These are phyloP conservation scores for Picea glauca DNA, from an alignment of 75 land plant genomes.

Conservation along the genomic window DNA sequence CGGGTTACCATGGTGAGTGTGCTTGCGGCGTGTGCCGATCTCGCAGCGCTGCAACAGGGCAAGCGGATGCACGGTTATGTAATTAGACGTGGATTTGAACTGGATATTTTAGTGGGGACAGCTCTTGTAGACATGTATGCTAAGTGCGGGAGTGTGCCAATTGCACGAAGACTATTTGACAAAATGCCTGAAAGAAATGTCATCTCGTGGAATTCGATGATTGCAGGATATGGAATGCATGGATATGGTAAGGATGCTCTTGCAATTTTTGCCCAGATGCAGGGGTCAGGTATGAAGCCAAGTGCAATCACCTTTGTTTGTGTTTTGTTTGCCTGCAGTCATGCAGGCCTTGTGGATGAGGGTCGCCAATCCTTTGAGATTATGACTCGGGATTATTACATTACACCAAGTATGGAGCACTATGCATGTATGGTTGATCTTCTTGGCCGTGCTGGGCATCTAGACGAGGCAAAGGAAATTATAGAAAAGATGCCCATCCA, in stretches of 20 bases:
- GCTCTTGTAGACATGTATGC: conserved; percentile 57
- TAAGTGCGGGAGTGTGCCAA: conserved; percentile 18
- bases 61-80: conserved; percentile 46
- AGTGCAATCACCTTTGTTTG: conserved; percentile 26
- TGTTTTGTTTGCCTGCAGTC: conserved; percentile 33
- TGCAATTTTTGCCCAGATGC: conserved; percentile 38
- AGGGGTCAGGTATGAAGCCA: conserved; percentile 5
- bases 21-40: conserved; percentile 54
- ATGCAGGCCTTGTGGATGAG: conserved; percentile 17
- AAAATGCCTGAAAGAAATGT: conserved; percentile 41
- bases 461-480: conserved; percentile 34
- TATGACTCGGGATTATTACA: conserved; percentile 18
- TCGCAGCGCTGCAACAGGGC: conserved; percentile 33
- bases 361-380: conserved; percentile 21
- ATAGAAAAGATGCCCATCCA: conserved; percentile 40
- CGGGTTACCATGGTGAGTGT: conserved; percentile 44
- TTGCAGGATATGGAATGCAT: conserved; percentile 27
- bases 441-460: conserved; percentile 32
- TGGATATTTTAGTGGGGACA: conserved; percentile 56
- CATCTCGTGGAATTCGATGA: conserved; percentile 50
- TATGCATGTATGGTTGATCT: conserved; percentile 42
- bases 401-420: conserved; percentile 32
- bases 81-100: conserved; percentile 26
- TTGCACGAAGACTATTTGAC: conserved; percentile 38
- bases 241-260: conserved; percentile 32